A percentile compares a stretch with the other conserved stretches of the same genome.
Evolutionary conservation across 257 asterid genomes (phyloP).

Genomic region (Thymus quinquecostatus): DNA sequence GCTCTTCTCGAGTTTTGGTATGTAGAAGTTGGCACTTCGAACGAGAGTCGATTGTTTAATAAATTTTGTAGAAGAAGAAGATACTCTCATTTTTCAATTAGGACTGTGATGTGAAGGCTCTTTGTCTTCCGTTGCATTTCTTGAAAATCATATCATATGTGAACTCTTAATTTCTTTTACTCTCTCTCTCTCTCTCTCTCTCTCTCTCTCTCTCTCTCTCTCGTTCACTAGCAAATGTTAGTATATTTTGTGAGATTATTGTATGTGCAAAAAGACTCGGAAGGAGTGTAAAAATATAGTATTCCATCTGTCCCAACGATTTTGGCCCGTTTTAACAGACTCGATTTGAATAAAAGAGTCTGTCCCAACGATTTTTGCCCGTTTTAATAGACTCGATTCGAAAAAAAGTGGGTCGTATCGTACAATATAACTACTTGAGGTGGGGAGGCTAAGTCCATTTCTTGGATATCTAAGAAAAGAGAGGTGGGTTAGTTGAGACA

Average conservation of each 20-base stretch:
- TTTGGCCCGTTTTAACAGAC: no score
- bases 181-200: not conserved
- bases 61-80: constrained; percentile 22
- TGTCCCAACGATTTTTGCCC: no score
- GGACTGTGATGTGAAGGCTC: constrained; percentile 14
- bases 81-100: not conserved
- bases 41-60: constrained; percentile 21
- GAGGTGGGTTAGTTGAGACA: constrained; percentile 52
- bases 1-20: constrained; percentile 44
- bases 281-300: no score
- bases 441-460: constrained; percentile 36
- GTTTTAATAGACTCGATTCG: no score
- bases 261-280: no score
- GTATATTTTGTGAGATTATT: no score
- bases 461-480: constrained; percentile 45
- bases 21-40: constrained; percentile 38
- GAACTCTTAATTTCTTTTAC: not conserved
- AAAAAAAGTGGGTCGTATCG: no score
- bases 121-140: constrained; percentile 7
- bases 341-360: no score
- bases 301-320: no score
- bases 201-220: not conserved
- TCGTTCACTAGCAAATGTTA: no score
- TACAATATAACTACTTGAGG: no score
- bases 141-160: not conserved